Evolutionary conservation across 148 eudicot species (phyloP).

Genomic region (Talinum fruticosum): DNA sequence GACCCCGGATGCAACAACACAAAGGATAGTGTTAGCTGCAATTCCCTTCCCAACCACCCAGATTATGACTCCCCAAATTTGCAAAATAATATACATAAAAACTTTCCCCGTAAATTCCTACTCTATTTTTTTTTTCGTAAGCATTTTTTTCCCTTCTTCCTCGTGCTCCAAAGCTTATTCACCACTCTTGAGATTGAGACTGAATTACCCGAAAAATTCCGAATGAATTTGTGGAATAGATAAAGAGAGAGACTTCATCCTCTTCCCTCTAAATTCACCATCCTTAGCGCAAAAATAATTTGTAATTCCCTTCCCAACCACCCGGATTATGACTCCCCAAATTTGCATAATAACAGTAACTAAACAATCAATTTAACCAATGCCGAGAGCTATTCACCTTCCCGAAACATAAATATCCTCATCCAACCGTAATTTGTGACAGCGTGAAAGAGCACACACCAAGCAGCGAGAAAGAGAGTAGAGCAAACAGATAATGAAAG

Average conservation of each 20-base stretch:
- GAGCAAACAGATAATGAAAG: too few species aligned
- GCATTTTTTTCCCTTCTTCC: slow-evolving; percentile 31
- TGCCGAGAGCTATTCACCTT: too few species aligned
- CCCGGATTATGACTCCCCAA: too few species aligned
- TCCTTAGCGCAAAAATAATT: too few species aligned
- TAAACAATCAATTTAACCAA: too few species aligned
- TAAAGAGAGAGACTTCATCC: slow-evolving; percentile 24
- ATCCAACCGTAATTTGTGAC: too few species aligned
- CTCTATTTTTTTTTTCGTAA: slow-evolving; percentile 29
- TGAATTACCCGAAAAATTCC: slow-evolving; percentile 19
- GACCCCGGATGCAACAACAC: slow-evolving; percentile 39
- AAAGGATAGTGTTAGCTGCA: slow-evolving; percentile 36
- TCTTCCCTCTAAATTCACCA: too few species aligned
- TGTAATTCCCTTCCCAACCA: too few species aligned
- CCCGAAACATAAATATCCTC: too few species aligned
- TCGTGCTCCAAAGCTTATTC: slow-evolving; percentile 24
- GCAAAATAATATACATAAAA: slow-evolving; percentile 47
- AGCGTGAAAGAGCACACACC: too few species aligned
- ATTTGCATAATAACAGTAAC: too few species aligned
- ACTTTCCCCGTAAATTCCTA: slow-evolving; percentile 52
- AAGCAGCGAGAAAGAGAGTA: too few species aligned
- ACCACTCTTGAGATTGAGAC: slow-evolving; percentile 28
- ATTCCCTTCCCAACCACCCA: slow-evolving; percentile 24
- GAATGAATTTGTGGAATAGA: slow-evolving; percentile 28
- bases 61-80: slow-evolving; percentile 34